Percentiles rank a stretch among this genome's conserved stretches.
These are phyloP conservation scores for Hyaloscypha bicolor DNA, from an alignment of 495 filamentous ascomycete genomes.

Conservation along the genomic window DNA sequence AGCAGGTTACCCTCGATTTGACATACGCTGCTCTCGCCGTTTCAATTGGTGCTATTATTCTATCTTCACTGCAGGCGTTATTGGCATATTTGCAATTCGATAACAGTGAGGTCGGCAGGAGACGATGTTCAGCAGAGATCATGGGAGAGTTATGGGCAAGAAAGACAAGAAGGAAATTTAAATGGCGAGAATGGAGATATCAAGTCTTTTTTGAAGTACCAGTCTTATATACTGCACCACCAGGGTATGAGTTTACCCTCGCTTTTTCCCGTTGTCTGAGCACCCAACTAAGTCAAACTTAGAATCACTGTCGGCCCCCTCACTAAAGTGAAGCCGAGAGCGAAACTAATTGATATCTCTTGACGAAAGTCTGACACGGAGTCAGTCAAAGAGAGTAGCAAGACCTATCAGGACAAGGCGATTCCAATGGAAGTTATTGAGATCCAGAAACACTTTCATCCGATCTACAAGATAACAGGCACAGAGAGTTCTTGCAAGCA, in stretches of 20 bases:
- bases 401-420: conserved; percentile 4
- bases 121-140: not conserved
- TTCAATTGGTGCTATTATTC: not conserved
- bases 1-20: not conserved
- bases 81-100: not conserved
- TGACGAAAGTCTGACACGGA: not conserved
- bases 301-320: conserved; percentile 3
- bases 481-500: conserved; percentile 3
- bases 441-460: conserved; percentile 4
- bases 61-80: not conserved
- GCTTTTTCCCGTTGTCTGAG: not conserved
- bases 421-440: not conserved
- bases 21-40: not conserved
- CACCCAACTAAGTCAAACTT: not conserved
- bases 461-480: conserved; percentile 6
- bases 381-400: not conserved
- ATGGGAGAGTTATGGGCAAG: not conserved
- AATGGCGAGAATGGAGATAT: not conserved
- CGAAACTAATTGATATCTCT: not conserved
- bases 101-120: not conserved
- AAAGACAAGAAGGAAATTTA: not conserved
- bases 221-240: not conserved
- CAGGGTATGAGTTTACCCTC: not conserved
- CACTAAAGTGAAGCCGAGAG: not conserved
- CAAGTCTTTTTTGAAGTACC: not conserved